Percentiles rank a stretch among this genome's conserved stretches.
Evolutionary conservation across 2,329 filamentous ascomycete species (phyloP).

Genomic region (Pestalotiopsis sp.): DNA sequence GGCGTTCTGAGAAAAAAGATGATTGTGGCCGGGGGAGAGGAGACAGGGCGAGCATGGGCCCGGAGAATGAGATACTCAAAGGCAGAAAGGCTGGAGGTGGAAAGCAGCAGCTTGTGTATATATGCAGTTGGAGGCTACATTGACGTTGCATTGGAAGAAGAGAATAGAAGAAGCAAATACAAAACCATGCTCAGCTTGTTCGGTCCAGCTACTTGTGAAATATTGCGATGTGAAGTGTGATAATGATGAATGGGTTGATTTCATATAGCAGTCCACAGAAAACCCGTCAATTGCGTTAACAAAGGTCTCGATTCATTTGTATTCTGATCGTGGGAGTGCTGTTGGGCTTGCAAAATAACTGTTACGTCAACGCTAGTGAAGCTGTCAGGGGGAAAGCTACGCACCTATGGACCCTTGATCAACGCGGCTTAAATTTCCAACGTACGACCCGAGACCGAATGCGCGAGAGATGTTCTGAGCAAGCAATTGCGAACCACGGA

Average conservation of each 20-base stretch:
- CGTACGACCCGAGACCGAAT: background rate
- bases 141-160: background rate
- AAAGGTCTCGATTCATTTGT: no score
- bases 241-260: no score
- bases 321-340: no score
- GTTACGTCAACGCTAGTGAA: background rate
- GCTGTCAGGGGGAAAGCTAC: background rate
- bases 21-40: background rate
- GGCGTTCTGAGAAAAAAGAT: constrained; percentile 2
- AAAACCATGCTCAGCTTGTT: constrained; percentile 2
- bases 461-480: background rate
- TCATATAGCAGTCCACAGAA: no score
- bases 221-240: background rate
- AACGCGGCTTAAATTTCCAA: background rate
- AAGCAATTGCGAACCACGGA: background rate
- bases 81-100: background rate
- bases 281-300: no score
- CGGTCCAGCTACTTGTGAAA: background rate
- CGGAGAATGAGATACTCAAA: background rate
- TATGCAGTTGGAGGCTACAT: constrained; percentile 1
- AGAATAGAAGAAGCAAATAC: constrained; percentile 3
- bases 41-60: background rate
- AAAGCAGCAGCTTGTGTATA: background rate
- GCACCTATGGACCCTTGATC: background rate
- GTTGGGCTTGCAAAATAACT: background rate